phyloP scores from a whole-genome alignment of 129 eudicot species.

The Ambrosia artemisiifolia region DNA sequence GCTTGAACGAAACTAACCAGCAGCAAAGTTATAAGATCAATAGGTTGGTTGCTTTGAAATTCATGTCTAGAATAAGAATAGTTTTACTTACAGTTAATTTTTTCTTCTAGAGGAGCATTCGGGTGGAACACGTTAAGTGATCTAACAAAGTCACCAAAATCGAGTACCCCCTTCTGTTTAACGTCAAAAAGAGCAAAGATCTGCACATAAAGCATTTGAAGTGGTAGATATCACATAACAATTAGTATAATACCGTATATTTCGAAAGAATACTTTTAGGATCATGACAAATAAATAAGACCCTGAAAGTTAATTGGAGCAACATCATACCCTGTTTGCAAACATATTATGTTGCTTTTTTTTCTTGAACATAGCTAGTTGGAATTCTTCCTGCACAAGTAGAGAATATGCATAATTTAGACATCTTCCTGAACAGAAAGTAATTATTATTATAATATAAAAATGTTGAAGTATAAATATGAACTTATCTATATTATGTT shows the following conservation, averaged over 20 bases:
- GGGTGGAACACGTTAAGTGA: slow-evolving; percentile 91
- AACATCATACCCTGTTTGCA: slow-evolving; percentile 82
- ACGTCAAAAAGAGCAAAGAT: slow-evolving; percentile 86
- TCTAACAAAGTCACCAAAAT: slow-evolving; percentile 95
- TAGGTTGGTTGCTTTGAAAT: slow-evolving; percentile 5
- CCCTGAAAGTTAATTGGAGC: background rate
- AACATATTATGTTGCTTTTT: slow-evolving; percentile 73
- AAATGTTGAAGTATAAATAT: too few species aligned
- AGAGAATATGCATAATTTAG: background rate
- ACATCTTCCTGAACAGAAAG: background rate
- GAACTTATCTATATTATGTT: too few species aligned
- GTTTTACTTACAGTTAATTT: slow-evolving; percentile 62
- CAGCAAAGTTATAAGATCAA: slow-evolving; percentile 12
- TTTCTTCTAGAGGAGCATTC: slow-evolving; percentile 86
- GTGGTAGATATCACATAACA: background rate
- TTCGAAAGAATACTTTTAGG: background rate
- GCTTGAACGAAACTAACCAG: slow-evolving; percentile 74
- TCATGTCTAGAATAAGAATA: background rate
- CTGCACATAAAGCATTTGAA: slow-evolving; percentile 36
- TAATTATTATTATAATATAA: background rate
- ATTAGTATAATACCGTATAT: background rate
- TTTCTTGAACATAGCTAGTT: slow-evolving; percentile 89
- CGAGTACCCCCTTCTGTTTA: slow-evolving; percentile 73
- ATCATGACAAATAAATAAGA: too few species aligned
- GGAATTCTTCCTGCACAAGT: slow-evolving; percentile 80